These are phyloP conservation scores for Phytophthora chlamydospora DNA, from an alignment of 352 stramenopile genomes.

Conservation along the genomic window DNA sequence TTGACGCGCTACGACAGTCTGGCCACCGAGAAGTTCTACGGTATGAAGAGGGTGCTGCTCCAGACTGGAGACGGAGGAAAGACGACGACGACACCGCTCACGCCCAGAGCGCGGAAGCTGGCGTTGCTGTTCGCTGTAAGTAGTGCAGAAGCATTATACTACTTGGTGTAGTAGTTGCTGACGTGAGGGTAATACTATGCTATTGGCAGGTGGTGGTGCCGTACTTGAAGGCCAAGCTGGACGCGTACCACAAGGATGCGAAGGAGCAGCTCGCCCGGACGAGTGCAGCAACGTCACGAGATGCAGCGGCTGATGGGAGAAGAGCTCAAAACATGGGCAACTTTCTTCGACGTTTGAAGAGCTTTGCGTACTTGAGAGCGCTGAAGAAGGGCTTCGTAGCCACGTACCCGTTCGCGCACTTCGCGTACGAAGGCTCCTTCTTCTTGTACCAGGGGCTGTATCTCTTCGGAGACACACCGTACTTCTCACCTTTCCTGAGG, in stretches of 20 bases:
- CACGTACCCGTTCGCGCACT: conserved; percentile 78
- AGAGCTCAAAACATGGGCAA: conserved; percentile 25
- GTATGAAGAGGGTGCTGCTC: conserved; percentile 82
- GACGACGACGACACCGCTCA: conserved; percentile 46
- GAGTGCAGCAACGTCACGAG: background rate
- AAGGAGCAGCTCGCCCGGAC: conserved; percentile 38
- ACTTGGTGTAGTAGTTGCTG: background rate
- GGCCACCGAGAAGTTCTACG: conserved; percentile 85
- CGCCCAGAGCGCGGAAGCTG: conserved; percentile 46
- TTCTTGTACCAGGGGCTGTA: conserved; percentile 90
- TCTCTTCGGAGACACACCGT: conserved; percentile 82
- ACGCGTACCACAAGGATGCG: conserved; percentile 62
- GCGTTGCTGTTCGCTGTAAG: conserved; percentile 68
- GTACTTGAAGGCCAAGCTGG: conserved; percentile 83
- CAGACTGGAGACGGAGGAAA: conserved; percentile 6
- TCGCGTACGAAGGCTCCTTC: conserved; percentile 81
- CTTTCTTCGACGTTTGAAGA: conserved; percentile 57
- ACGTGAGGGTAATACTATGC: conserved; percentile 4
- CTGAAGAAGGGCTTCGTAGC: conserved; percentile 69
- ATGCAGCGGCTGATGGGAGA: background rate
- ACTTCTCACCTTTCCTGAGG: conserved; percentile 82
- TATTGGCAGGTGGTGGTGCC: conserved; percentile 58
- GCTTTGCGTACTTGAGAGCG: conserved; percentile 51
- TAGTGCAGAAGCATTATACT: conserved; percentile 3
- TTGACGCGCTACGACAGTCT: conserved; percentile 77